Conservation (phyloP, 148 eudicot species). For the Vaccinium darrowii region DNA sequence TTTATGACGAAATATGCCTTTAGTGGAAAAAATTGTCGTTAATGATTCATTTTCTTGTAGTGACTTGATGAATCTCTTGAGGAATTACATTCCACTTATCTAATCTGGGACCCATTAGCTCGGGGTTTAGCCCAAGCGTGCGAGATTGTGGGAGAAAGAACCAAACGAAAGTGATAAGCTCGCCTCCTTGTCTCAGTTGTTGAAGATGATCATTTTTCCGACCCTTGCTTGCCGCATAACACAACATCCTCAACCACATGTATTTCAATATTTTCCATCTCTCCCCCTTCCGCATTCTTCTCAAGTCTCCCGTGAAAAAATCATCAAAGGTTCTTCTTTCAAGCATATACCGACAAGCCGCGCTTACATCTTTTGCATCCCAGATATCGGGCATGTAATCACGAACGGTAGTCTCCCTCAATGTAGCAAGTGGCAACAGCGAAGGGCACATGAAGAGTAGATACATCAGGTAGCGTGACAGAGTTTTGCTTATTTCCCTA, state of each 20-base stretch:
- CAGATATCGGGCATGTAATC: not conserved
- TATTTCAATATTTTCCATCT: not conserved
- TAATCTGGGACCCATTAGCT: not conserved
- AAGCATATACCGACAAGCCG: not conserved
- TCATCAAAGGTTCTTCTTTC: not conserved
- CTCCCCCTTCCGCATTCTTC: not conserved
- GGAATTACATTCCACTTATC: not conserved
- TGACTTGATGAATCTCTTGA: not conserved
- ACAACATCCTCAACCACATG: not conserved
- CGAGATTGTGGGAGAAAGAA: constrained; percentile 1
- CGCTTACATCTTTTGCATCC: not conserved
- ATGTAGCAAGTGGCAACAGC: not conserved
- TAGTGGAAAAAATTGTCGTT: not conserved
- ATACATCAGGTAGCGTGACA: not conserved
- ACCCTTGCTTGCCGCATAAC: not conserved
- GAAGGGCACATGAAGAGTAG: not conserved
- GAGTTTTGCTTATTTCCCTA: not conserved
- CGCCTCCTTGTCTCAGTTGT: not conserved
- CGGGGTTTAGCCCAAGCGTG: not conserved
- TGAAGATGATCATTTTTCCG: not conserved
- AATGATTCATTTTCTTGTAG: not conserved
- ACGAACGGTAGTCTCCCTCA: not conserved
- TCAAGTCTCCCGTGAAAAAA: not conserved
- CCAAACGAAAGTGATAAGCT: not conserved
- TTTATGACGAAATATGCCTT: not conserved